Base-by-base conservation (phyloP, 257 asterid genomes). In the Jacaranda copaia region DNA sequence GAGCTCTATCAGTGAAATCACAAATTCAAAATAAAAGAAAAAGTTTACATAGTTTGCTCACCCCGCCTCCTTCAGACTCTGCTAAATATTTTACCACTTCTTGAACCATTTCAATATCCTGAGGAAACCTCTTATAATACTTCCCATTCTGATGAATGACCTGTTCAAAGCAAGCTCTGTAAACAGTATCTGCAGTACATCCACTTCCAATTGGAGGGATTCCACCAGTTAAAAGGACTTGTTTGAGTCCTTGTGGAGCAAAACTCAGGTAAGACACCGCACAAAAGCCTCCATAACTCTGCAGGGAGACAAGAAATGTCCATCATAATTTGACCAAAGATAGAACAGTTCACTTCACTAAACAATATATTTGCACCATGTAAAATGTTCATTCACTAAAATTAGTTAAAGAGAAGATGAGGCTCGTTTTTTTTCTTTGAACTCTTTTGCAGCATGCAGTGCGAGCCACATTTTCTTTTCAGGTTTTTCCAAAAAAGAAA, bases 271-370 rank as follows among this genome's bases (percentile, higher is more conserved):
- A 95, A 38, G 98, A 91, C 72, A 91, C 91, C 3, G 96, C 96
- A 84, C 97, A 91, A 85, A 95, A 95, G 39, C 99, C 99, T 65
- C 99, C 99, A 74, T 84, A 95, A 84, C 99, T 95, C 99, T 95
- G 98, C 89, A 85, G 40, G 73, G 40, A 82, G 45, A 55, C 58
- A 64, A 78, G 15, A 75, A 25, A 25, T 43, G 51, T 72, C 55
- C 35, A 53, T 63, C 77, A 79, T 48, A 53, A 38, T 43, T 68
- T 60, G 67, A 71, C 19, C 68, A 73, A 14, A 68, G 51, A 38
- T 39, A 65, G 69, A 40, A 56, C 10, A 59, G 45, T 45, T 71
- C 74, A 60, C 62, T 32, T 55, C 19, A 70, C 67, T 16, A 14
- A 70, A 60, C 58, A 57, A 64, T 38, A 70, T 39, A 18, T 7